Percentiles rank a stretch among this genome's conserved stretches.
phyloP scores from a whole-genome alignment of 2,329 filamentous ascomycete species.

The Sclerotinia glacialis region DNA sequence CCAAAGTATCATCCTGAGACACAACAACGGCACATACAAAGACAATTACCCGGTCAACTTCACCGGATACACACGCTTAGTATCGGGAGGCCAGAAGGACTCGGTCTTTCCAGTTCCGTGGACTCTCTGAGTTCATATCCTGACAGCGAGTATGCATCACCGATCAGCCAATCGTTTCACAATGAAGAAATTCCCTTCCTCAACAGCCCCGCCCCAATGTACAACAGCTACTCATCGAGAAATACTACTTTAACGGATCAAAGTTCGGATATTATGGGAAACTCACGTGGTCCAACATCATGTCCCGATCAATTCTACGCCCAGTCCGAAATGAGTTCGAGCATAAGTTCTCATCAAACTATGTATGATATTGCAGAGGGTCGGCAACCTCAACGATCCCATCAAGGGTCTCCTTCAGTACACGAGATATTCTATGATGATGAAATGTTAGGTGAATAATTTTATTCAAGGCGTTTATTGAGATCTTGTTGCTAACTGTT shows the following conservation, averaged over 20 bases:
- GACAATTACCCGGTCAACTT: conserved; percentile 49
- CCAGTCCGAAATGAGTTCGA: conserved; percentile 59
- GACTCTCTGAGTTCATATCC: conserved; percentile 53
- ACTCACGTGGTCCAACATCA: conserved; percentile 54
- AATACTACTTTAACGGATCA: conserved; percentile 51
- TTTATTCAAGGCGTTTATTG: conserved; percentile 19
- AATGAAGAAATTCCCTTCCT: conserved; percentile 56
- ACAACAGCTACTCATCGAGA: conserved; percentile 50
- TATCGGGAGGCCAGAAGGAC: conserved; percentile 39
- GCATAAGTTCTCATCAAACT: conserved; percentile 58
- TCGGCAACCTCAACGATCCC: conserved; percentile 36
- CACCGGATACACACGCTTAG: conserved; percentile 48
- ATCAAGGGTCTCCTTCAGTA: conserved; percentile 34
- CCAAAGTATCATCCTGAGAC: conserved; percentile 28
- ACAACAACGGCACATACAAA: conserved; percentile 33
- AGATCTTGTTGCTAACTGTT: conserved; percentile 22
- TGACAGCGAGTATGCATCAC: conserved; percentile 56
- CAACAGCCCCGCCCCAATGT: conserved; percentile 55
- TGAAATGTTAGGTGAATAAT: conserved; percentile 42
- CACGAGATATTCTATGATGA: conserved; percentile 41
- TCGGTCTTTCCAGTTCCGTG: conserved; percentile 36
- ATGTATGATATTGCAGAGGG: conserved; percentile 48
- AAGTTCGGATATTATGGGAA: conserved; percentile 57
- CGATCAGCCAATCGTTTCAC: conserved; percentile 53
- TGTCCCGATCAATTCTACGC: conserved; percentile 61